Evolutionary conservation across 1,139 yeast species (phyloP).

Genomic region (Yamadazyma epiphylla): DNA sequence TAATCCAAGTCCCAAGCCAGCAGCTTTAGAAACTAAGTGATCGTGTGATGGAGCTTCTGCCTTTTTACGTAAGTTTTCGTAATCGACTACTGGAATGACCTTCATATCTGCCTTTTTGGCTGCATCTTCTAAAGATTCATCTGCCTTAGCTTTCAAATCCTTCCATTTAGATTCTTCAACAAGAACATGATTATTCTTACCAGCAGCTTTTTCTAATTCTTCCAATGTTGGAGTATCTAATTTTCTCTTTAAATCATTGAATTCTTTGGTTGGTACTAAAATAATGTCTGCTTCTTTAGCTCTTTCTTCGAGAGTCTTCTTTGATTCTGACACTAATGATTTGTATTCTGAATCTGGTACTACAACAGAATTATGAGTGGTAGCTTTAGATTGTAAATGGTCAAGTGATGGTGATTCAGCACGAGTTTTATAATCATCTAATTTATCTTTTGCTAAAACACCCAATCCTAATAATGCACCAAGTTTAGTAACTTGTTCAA

Average conservation of each 20-base stretch:
- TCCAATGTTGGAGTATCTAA: constrained; percentile 15
- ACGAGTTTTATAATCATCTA: constrained; percentile 8
- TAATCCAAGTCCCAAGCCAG: constrained; percentile 12
- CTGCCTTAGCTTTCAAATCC: constrained; percentile 10
- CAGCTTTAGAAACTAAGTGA: constrained; percentile 18
- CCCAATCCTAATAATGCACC: constrained; percentile 12
- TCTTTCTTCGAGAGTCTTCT: constrained; percentile 6
- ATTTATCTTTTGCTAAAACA: constrained; percentile 12
- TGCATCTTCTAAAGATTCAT: constrained; percentile 12
- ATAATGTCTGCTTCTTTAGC: constrained; percentile 8
- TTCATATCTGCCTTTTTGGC: constrained; percentile 14
- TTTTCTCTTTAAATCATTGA: neutral
- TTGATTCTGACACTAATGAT: constrained; percentile 2
- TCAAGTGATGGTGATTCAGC: constrained; percentile 9
- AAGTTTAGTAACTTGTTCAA: constrained; percentile 10
- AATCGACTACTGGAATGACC: constrained; percentile 12
- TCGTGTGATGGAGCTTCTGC: constrained; percentile 15
- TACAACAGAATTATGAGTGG: constrained; percentile 14
- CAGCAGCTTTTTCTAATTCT: constrained; percentile 11
- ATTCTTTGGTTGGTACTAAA: constrained; percentile 4
- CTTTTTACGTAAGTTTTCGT: constrained; percentile 13
- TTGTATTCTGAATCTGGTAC: constrained; percentile 13
- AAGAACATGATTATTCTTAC: constrained; percentile 5
- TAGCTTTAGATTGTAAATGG: constrained; percentile 20
- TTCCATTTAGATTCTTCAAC: constrained; percentile 9